A percentile compares a stretch with the other conserved stretches of the same genome.
phyloP scores from a whole-genome alignment of 2,329 filamentous ascomycete species.

The Fusarium sp. region DNA sequence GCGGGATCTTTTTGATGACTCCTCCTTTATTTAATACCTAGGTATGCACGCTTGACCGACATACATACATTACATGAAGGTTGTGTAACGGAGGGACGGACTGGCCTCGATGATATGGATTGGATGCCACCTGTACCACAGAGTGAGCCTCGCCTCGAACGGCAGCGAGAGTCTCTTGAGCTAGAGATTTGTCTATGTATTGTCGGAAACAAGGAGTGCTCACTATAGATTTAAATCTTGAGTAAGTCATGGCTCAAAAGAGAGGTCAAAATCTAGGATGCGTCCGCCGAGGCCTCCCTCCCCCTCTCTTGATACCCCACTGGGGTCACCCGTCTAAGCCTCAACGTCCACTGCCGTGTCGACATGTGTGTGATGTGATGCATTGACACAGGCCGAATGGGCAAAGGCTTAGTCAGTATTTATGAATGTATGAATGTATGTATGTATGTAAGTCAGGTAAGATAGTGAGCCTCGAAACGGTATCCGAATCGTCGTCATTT shows the following conservation, averaged over 20 bases:
- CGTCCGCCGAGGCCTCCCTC: constrained; percentile 34
- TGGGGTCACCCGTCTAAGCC: constrained; percentile 33
- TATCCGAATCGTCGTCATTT: background rate
- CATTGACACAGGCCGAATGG: constrained; percentile 19
- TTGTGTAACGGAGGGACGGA: constrained; percentile 5
- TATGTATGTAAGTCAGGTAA: background rate
- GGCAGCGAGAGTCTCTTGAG: background rate
- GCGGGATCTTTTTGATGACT: constrained; percentile 18
- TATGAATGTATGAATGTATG: no score
- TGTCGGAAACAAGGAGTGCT: background rate
- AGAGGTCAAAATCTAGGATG: constrained; percentile 16
- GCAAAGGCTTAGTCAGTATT: background rate
- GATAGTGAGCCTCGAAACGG: background rate
- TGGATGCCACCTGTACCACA: background rate
- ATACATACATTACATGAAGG: background rate
- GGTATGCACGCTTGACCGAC: constrained; percentile 15
- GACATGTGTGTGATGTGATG: constrained; percentile 37
- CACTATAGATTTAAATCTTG: background rate
- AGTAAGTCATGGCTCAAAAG: background rate
- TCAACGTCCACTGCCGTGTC: constrained; percentile 36
- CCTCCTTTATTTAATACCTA: background rate
- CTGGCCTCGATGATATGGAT: constrained; percentile 2
- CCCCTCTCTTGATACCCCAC: constrained; percentile 31
- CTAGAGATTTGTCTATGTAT: background rate
- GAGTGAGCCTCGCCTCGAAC: constrained; percentile 8